Base-by-base conservation (phyloP, 2,329 filamentous ascomycete species). In the Albifimbria verrucaria region DNA sequence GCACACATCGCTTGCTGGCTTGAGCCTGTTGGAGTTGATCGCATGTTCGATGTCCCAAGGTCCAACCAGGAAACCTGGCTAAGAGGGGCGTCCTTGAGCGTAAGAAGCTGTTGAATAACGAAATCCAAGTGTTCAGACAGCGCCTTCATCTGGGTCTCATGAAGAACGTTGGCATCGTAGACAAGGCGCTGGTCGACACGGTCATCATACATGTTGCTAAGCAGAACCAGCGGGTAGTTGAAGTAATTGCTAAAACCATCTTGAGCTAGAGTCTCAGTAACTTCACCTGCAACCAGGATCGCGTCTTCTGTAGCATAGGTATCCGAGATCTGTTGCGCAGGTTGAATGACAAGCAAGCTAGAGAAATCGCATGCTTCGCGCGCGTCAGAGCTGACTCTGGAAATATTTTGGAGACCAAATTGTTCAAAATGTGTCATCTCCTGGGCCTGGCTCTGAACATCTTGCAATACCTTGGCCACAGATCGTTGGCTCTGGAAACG, bases 301-400 rank as follows among this genome's bases (percentile, higher is more conserved):
- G 32, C 11, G 6, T 39, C 6, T 4, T 15, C 12, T 12, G 11
- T 39, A 12, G 15, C 32, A 6, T n/a, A 12, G 15, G 12, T n/a
- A 17, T 15, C 26, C 26, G 15, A 12, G 4, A 39, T 12, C 32
- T n/a, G 18, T n/a, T 39, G 32, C 32, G 15, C 18, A n/a, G 46
- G 46, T 22, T 48, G 46, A 32, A 48, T 18, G 6, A 48, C 46
- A n/a, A 48, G 46, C 12, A 48, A 17, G 15, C n/a, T 48, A n/a
- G 24, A 20, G 21, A 48, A 48, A 11, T 32, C 26, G n/a, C 46
- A 48, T 4, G 46, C 46, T 7, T 25, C 46, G 18, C 18, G 18
- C 3, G 25, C 25, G 15, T 32, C 25, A 10, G 24, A 7, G 15
- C n/a, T 20, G 24, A 48, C 23, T 11, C 26, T 15, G 17, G 46